Percentiles rank a stretch among this genome's conserved stretches.
Evolutionary conservation across 345 rosid species (phyloP).

Genomic region (Turritis glabra): DNA sequence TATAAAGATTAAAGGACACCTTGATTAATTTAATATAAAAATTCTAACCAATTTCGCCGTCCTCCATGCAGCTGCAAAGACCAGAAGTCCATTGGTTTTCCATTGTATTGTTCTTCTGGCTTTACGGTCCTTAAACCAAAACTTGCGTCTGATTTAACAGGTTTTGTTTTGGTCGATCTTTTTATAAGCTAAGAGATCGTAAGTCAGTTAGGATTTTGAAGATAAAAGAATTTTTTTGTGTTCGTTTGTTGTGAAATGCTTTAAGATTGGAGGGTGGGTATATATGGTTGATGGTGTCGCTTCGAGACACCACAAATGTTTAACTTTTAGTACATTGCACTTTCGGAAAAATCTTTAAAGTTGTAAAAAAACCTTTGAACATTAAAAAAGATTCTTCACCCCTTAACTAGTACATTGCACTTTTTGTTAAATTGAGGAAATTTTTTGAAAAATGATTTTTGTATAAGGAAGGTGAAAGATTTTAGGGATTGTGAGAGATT

Average conservation of each 20-base stretch:
- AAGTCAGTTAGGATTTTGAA: background rate
- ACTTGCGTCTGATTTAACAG: background rate
- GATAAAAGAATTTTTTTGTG: background rate
- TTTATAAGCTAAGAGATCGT: background rate
- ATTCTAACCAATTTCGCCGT: conserved; percentile 3
- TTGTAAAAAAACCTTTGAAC: background rate
- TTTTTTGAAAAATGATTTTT: background rate
- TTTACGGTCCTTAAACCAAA: background rate
- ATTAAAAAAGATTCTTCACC: background rate
- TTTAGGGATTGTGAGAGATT: background rate
- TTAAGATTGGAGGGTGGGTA: background rate
- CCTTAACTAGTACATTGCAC: background rate
- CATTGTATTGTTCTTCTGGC: conserved; percentile 1
- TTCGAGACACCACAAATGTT: background rate
- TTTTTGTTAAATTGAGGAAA: background rate
- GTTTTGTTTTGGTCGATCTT: background rate
- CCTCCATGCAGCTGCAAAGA: conserved; percentile 36
- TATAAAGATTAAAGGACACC: background rate
- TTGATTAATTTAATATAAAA: background rate
- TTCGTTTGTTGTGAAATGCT: background rate
- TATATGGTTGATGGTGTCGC: background rate
- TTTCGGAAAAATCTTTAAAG: background rate
- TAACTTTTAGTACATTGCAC: background rate
- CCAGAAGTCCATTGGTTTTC: conserved; percentile 33
- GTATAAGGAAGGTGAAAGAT: background rate